Conservation (phyloP, 1,139 yeast genomes). For the Candida mesenterica region DNA sequence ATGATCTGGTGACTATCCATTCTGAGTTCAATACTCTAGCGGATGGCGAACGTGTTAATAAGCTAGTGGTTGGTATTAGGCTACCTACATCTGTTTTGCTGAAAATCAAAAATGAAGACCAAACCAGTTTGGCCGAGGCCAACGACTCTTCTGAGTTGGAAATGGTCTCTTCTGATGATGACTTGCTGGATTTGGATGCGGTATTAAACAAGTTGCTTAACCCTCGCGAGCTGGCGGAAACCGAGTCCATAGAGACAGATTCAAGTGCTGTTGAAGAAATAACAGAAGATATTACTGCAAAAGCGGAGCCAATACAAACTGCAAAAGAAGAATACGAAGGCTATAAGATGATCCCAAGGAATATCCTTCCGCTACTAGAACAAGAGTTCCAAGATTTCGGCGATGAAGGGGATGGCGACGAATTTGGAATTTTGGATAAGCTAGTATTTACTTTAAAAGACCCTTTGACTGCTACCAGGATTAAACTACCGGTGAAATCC, state of each 20-base stretch:
- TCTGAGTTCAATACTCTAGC: conserved; percentile 3
- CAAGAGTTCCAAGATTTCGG: conserved; percentile 12
- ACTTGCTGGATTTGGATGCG: conserved; percentile 12
- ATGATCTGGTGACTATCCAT: conserved; percentile 8
- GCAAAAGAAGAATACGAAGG: background rate
- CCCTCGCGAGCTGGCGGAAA: conserved; percentile 1
- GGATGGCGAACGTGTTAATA: conserved; percentile 3
- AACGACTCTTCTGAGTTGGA: background rate
- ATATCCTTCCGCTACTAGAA: conserved; percentile 16
- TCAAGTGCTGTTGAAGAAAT: conserved; percentile 3
- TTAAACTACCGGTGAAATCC: conserved; percentile 42
- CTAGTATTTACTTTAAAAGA: conserved; percentile 17
- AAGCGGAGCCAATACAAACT: no score
- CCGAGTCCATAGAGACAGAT: conserved; percentile 1
- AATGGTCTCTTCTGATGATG: conserved; percentile 3
- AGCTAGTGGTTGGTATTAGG: conserved; percentile 9
- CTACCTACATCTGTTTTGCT: conserved; percentile 9
- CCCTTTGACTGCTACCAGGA: conserved; percentile 32
- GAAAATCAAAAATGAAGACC: conserved; percentile 4
- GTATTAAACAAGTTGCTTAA: conserved; percentile 12
- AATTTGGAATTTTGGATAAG: conserved; percentile 15
- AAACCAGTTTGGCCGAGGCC: no score
- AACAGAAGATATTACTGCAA: no score
- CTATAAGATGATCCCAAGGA: conserved; percentile 11
- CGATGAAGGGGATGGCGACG: conserved; percentile 12